phyloP scores from a whole-genome alignment of 1,284 basidiomycete species.

The Phellopilus nigrolimitatus region DNA sequence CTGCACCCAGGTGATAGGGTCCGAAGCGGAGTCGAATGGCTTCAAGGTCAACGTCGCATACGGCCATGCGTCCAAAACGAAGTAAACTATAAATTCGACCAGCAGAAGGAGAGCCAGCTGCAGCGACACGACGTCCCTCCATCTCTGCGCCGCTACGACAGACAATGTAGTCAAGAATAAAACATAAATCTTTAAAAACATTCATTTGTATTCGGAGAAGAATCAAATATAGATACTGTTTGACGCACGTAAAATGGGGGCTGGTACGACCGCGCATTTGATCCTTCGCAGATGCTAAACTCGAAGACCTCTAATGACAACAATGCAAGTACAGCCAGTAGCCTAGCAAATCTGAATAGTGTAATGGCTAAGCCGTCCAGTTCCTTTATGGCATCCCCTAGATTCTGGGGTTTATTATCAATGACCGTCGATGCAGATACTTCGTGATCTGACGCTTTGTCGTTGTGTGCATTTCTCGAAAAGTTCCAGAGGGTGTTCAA shows the following conservation, averaged over 20 bases:
- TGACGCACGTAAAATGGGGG: slow-evolving; percentile 10
- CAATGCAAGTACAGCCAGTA: slow-evolving; percentile 4
- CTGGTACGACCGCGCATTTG: neutral
- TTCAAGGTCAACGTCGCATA: slow-evolving; percentile 37
- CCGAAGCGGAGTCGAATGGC: slow-evolving; percentile 38
- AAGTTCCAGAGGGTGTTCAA: neutral
- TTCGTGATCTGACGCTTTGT: neutral
- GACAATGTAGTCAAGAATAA: slow-evolving; percentile 23
- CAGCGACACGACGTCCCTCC: slow-evolving; percentile 9
- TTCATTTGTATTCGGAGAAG: neutral
- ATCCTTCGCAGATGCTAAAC: neutral
- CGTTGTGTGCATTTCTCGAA: neutral
- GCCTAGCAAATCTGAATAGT: slow-evolving; percentile 6
- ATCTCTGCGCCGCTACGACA: slow-evolving; percentile 20
- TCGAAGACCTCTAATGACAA: slow-evolving; percentile 12
- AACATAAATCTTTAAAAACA: slow-evolving; percentile 18
- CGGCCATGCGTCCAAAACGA: slow-evolving; percentile 49
- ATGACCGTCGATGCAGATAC: neutral
- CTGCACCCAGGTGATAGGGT: slow-evolving; percentile 33
- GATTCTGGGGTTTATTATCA: neutral
- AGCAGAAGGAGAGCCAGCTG: slow-evolving; percentile 34
- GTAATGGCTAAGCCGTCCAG: slow-evolving; percentile 10
- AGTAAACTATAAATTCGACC: slow-evolving; percentile 38
- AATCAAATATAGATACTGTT: neutral
- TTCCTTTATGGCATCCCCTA: neutral